Evolutionary conservation across 2,329 filamentous ascomycete genomes (phyloP), one percentile per base, ranked within the genome.

Genomic region (Talaromyces marneffei): DNA sequence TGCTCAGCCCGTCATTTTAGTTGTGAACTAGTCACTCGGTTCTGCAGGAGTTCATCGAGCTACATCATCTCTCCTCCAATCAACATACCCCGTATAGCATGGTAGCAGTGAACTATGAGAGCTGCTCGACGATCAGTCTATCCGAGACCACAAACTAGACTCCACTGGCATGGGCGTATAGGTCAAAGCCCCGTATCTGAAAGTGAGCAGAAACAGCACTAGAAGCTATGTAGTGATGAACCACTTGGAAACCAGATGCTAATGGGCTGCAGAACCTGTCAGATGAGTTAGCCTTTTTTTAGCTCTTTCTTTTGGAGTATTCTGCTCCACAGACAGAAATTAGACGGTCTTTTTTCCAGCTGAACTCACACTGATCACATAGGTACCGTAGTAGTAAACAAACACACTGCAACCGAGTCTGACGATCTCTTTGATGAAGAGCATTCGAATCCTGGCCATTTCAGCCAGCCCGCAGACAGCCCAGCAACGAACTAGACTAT

Each of bases 401-500:
- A 44, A 18, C 50, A 16, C 20, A 39, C 14, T 48, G 44, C 16
- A 48, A 48, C 14, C 25, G 25, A 29, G 25, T n/a, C 44, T 35
- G 48, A 8, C 29, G 48, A 52, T 52, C 48, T 12, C 29, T 31
- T n/a, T 29, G 23, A 48, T 29, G 23, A 29, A 25, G n/a, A 12
- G 7, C 9, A n/a, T 6, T 27, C 3, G 16, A 33, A 52, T 20
- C 48, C 27, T 25, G 16, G 44, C n/a, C 20, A 40, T 33, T 59
- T 59, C 57, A 59, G 57, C 57, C 57, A 59, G 57, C 57, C 57
- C 16, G 52, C 18, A 20, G 48, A 23, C 9, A 16, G 20, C 40
- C 12, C 16, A 14, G 40, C 4, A n/a, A 25, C 10, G 12, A 20
- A n/a, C 27, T 46, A 25, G 35, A 20, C 5, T 27, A 23, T 42